Percentiles rank a stretch among this genome's conserved stretches.
Conservation (phyloP, 2,329 filamentous ascomycete genomes). For the Fusarium albidum region DNA sequence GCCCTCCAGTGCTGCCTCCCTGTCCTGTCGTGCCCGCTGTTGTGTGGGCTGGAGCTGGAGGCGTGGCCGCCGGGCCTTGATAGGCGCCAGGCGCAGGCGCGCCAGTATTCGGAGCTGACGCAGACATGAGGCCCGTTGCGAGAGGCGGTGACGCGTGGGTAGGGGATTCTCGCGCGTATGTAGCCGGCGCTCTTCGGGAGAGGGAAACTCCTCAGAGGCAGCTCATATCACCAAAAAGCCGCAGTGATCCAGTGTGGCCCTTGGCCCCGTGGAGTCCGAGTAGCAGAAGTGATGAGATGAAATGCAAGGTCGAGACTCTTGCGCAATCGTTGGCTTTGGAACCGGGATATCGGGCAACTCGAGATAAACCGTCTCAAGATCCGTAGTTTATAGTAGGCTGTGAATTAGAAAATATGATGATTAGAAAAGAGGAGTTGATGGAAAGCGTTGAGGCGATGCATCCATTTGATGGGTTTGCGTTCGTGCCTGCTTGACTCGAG, state of each 20-base stretch:
- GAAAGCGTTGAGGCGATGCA: constrained; percentile 5
- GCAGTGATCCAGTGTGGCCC: constrained; percentile 3
- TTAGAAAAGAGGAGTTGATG: constrained; percentile 5
- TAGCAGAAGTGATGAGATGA: constrained; percentile 8
- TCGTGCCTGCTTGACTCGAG: too few relatives aligned
- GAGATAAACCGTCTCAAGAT: too few relatives aligned
- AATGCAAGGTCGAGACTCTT: not conserved
- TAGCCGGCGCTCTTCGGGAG: not conserved
- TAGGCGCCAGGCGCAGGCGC: constrained; percentile 43
- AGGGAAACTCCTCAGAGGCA: constrained; percentile 2
- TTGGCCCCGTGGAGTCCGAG: constrained; percentile 6
- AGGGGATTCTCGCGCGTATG: not conserved
- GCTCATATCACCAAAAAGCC: constrained; percentile 18
- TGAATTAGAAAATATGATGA: not conserved
- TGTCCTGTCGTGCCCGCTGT: constrained; percentile 40
- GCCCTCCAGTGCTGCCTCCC: constrained; percentile 44
- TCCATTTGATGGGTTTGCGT: too few relatives aligned
- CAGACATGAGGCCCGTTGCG: constrained; percentile 43
- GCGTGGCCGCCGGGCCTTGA: constrained; percentile 44
- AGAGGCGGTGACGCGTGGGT: not conserved
- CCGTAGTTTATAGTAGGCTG: not conserved
- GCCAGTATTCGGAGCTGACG: constrained; percentile 42
- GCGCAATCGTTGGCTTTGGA: constrained; percentile 4
- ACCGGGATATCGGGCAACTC: not conserved
- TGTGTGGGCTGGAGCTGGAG: constrained; percentile 43